Percentiles rank a stretch among this genome's conserved stretches.
Evolutionary conservation across 805 yeast genomes (phyloP).

Genomic region (Gaillardinia entomophila): DNA sequence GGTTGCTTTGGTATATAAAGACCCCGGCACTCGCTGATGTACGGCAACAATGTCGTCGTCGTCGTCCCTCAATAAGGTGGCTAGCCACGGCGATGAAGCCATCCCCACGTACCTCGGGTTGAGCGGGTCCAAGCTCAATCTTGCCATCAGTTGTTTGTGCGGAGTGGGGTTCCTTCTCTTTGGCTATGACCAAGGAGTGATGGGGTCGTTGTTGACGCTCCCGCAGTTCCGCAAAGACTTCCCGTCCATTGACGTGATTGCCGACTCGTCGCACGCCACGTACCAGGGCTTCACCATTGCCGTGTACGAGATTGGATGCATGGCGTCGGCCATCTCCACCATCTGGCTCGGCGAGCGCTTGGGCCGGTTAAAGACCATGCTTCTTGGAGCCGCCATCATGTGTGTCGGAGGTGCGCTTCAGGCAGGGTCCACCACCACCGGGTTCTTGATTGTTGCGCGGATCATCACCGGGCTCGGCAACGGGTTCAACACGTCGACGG

Average conservation of each 20-base stretch:
- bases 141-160: not conserved
- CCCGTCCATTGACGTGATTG: constrained; percentile 9
- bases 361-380: constrained; percentile 15
- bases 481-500: constrained; percentile 30
- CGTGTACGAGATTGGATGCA: constrained; percentile 17
- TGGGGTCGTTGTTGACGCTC: constrained; percentile 22
- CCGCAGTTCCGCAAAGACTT: constrained; percentile 12
- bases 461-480: constrained; percentile 29
- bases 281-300: constrained; percentile 17
- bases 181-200: constrained; percentile 41
- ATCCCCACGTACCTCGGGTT: not conserved
- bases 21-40: too few species aligned
- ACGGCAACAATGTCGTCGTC: too few species aligned
- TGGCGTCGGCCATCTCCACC: constrained; percentile 13
- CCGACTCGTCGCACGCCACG: constrained; percentile 8
- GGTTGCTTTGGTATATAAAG: too few species aligned
- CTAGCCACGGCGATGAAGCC: not conserved
- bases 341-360: constrained; percentile 15
- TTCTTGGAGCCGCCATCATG: constrained; percentile 14
- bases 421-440: constrained; percentile 13
- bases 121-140: not conserved
- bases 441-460: constrained; percentile 26
- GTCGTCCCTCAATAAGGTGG: too few species aligned
- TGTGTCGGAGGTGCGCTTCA: constrained; percentile 18
- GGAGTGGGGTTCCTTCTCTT: constrained; percentile 21